These are phyloP conservation scores for Penicillium cinerascens DNA, from an alignment of 495 filamentous ascomycete genomes.

Conservation along the genomic window DNA sequence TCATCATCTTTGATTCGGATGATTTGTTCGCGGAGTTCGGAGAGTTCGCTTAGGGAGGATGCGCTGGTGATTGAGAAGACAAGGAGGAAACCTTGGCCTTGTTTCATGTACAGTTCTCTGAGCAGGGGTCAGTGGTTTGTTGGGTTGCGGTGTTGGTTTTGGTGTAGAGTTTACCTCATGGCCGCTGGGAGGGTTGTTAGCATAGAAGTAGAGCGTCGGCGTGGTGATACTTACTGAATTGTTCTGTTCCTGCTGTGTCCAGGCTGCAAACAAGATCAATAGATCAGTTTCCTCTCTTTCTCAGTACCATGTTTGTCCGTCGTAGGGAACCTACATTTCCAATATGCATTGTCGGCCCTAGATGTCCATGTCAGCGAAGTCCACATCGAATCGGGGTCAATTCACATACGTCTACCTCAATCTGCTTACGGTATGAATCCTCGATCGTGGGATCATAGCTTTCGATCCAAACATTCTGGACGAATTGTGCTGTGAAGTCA, in stretches of 20 bases:
- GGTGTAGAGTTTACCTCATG: constrained; percentile 58
- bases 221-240: constrained; percentile 72
- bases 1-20: constrained; percentile 95
- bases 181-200: constrained; percentile 51
- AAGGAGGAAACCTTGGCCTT: constrained; percentile 92
- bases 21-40: constrained; percentile 90
- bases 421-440: constrained; percentile 92
- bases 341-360: constrained; percentile 94
- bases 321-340: constrained; percentile 70
- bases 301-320: neutral
- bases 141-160: neutral
- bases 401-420: constrained; percentile 81
- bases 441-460: constrained; percentile 99
- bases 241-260: constrained; percentile 96
- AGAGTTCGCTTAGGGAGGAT: constrained; percentile 80
- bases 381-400: constrained; percentile 21
- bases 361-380: constrained; percentile 17
- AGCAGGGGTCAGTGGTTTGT: constrained; percentile 19
- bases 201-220: constrained; percentile 14
- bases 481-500: constrained; percentile 78
- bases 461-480: constrained; percentile 99
- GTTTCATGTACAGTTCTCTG: constrained; percentile 95
- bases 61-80: constrained; percentile 95
- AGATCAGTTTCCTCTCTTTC: neutral
- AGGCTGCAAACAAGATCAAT: constrained; percentile 50